Conservation (phyloP, 73 alveolate species). For the Halteria grandinella region DNA sequence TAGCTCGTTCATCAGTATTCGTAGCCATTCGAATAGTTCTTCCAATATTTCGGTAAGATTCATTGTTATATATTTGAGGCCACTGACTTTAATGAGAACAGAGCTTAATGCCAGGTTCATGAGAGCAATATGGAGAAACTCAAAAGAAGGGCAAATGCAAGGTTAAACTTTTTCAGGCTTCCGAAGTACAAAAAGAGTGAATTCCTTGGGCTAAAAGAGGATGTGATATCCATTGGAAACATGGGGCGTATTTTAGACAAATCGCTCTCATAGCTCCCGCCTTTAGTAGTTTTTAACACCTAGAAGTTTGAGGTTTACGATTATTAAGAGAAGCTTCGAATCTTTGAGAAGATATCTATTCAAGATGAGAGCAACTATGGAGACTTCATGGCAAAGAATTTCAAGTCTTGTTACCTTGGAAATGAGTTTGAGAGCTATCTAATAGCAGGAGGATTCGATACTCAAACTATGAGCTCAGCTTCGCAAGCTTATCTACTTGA, state of each 20-base stretch:
- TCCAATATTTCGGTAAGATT: too few species aligned
- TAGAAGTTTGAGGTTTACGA: slow-evolving; percentile 6
- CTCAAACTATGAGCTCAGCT: slow-evolving; percentile 8
- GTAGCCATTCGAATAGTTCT: too few species aligned
- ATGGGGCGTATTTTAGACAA: slow-evolving; percentile 33
- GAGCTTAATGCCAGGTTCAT: too few species aligned
- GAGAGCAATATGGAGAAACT: too few species aligned
- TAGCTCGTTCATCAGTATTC: too few species aligned
- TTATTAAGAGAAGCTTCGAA: slow-evolving; percentile 1
- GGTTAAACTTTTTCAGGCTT: slow-evolving; percentile 19
- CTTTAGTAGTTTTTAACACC: slow-evolving; percentile 36
- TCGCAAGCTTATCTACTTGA: background rate
- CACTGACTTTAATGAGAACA: too few species aligned
- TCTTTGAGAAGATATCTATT: background rate
- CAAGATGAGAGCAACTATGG: slow-evolving; percentile 22
- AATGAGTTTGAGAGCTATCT: slow-evolving; percentile 21
- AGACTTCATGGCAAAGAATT: slow-evolving; percentile 28
- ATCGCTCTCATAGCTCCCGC: slow-evolving; percentile 10
- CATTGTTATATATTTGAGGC: too few species aligned
- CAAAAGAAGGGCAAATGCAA: too few species aligned
- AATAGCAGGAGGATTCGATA: slow-evolving; percentile 34
- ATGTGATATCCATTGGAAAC: slow-evolving; percentile 6
- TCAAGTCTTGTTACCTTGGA: slow-evolving; percentile 12
- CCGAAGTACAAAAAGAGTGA: slow-evolving; percentile 10
- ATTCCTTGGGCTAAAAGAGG: background rate